phyloP scores from a whole-genome alignment of 768 basidiomycete genomes.

The Phaeotremella fagi region DNA sequence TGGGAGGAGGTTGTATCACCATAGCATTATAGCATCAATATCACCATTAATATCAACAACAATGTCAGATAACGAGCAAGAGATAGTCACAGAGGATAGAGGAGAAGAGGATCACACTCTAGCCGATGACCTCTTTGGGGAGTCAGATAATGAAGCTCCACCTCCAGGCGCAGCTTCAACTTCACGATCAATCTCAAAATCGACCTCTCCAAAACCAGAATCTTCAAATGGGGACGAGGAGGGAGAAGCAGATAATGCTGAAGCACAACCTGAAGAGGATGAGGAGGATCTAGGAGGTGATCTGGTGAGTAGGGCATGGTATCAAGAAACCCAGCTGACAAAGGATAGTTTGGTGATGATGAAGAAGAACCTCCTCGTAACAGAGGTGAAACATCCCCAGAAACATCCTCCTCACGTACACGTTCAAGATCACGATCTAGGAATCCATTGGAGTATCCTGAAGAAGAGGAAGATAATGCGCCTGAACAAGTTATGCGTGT shows the following conservation, averaged over 20 bases:
- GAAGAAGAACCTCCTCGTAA: conserved; percentile 7
- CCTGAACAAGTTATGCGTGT: too few relatives aligned
- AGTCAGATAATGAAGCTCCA: conserved; percentile 16
- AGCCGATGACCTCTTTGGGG: conserved; percentile 37
- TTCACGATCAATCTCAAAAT: too few relatives aligned
- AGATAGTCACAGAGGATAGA: too few relatives aligned
- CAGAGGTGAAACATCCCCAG: conserved; percentile 1
- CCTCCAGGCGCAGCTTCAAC: neutral
- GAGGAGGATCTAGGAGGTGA: conserved; percentile 14
- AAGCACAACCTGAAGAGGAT: too few relatives aligned
- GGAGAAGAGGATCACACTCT: too few relatives aligned
- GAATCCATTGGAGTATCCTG: conserved; percentile 47
- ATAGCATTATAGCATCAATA: too few relatives aligned
- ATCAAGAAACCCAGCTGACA: neutral
- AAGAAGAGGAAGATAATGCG: conserved; percentile 19
- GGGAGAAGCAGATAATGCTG: conserved; percentile 1
- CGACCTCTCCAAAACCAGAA: neutral
- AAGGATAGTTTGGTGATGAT: conserved; percentile 9
- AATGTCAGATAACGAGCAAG: conserved; percentile 37
- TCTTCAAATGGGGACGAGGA: neutral
- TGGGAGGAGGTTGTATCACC: too few relatives aligned
- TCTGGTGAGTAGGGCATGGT: conserved; percentile 7
- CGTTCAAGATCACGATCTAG: conserved; percentile 40
- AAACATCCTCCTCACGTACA: conserved; percentile 1
- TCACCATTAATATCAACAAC: neutral